A percentile compares a stretch with the other conserved stretches of the same genome.
These are phyloP conservation scores for Maudiozyma humilis DNA, from an alignment of 1,139 yeast species.

Conservation along the genomic window DNA sequence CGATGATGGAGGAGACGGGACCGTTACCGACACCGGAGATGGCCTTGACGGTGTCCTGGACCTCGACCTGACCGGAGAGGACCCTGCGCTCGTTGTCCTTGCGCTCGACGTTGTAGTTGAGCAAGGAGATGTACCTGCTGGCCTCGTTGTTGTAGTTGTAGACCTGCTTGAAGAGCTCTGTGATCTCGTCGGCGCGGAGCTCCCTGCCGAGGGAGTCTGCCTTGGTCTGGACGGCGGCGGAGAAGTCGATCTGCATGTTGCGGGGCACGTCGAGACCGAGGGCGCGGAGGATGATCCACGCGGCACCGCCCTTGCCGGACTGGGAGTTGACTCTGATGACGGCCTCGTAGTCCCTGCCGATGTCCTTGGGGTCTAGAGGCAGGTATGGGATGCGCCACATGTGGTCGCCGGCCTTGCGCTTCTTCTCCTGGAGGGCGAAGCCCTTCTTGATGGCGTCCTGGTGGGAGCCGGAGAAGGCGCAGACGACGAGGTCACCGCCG, in stretches of 20 bases:
- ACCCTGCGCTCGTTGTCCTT: conserved; percentile 38
- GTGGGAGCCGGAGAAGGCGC: conserved; percentile 94
- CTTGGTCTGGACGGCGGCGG: conserved; percentile 67
- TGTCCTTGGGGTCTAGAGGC: conserved; percentile 93
- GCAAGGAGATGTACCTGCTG: conserved; percentile 33
- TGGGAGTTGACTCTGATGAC: conserved; percentile 96
- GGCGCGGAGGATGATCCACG: conserved; percentile 87
- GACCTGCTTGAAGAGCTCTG: conserved; percentile 61
- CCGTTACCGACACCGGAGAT: conserved; percentile 83
- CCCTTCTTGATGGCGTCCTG: conserved; percentile 99
- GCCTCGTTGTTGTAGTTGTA: conserved; percentile 52
- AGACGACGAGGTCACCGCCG: conserved; percentile 92
- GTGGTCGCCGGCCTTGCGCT: conserved; percentile 38
- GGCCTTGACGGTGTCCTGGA: conserved; percentile 40
- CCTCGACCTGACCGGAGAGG: conserved; percentile 41
- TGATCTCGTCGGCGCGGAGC: conserved; percentile 67
- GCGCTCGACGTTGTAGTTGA: conserved; percentile 44
- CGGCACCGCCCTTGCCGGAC: conserved; percentile 98
- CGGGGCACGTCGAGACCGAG: conserved; percentile 90
- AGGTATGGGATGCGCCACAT: conserved; percentile 85
- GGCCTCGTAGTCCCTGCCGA: conserved; percentile 95
- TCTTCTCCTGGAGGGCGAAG: conserved; percentile 52
- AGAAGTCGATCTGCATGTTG: conserved; percentile 82
- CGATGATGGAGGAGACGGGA: conserved; percentile 83
- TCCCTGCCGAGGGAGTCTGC: conserved; percentile 86